These are phyloP conservation scores for Diaporthe batatas DNA, from an alignment of 2,329 filamentous ascomycete species.

Conservation along the genomic window DNA sequence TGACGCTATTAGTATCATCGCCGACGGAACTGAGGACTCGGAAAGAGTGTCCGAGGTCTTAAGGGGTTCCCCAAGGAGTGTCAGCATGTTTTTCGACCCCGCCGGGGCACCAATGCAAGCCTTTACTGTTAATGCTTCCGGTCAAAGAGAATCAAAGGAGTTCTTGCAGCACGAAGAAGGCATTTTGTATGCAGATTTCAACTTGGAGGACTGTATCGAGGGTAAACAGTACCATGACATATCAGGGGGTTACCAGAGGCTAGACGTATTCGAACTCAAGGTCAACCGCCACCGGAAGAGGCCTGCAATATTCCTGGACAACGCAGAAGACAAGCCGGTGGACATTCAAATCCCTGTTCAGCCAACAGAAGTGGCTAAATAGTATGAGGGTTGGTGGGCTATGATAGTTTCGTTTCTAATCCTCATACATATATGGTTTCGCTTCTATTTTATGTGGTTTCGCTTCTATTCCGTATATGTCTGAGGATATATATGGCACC, in stretches of 20 bases:
- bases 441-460: too few species aligned
- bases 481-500: too few species aligned
- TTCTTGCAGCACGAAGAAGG: conserved; percentile 38
- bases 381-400: not conserved
- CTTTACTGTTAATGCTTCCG: conserved; percentile 9
- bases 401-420: too few species aligned
- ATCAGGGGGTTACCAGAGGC: conserved; percentile 44
- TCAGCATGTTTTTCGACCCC: conserved; percentile 25
- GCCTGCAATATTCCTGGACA: conserved; percentile 14
- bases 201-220: conserved; percentile 34
- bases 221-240: conserved; percentile 41
- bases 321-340: not conserved
- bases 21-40: conserved; percentile 11
- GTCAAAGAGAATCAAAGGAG: conserved; percentile 27
- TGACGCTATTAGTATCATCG: conserved; percentile 30
- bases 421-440: too few species aligned
- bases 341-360: not conserved
- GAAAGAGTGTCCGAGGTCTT: conserved; percentile 19
- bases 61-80: not conserved
- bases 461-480: too few species aligned
- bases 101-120: conserved; percentile 3
- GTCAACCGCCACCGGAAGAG: conserved; percentile 17
- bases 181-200: conserved; percentile 42
- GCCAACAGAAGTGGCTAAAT: not conserved
- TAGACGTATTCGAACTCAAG: conserved; percentile 39